Evolutionary conservation across 768 basidiomycete species (phyloP).

Genomic region (Podaxis carcinomalis): DNA sequence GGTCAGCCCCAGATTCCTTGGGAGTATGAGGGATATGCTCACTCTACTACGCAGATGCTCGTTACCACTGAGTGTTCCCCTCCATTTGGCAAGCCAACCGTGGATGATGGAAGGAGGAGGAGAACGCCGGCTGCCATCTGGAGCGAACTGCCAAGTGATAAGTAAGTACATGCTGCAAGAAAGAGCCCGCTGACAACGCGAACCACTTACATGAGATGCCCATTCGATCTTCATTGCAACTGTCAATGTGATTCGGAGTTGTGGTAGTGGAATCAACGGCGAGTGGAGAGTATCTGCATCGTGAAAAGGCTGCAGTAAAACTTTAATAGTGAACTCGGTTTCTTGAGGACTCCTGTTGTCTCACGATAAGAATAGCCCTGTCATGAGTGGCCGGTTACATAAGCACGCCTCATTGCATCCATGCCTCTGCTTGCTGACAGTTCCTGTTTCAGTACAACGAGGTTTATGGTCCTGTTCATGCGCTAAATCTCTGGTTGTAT

Average conservation of each 20-base stretch:
- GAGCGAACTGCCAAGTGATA: constrained; percentile 28
- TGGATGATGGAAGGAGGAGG: constrained; percentile 59
- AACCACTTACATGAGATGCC: constrained; percentile 35
- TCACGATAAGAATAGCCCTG: constrained; percentile 1
- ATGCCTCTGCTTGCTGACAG: neutral
- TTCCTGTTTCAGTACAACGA: constrained; percentile 4
- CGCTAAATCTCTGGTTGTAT: neutral
- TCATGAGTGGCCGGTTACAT: constrained; percentile 10
- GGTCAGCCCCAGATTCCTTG: constrained; percentile 3
- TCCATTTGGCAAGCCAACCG: constrained; percentile 77
- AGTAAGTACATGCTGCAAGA: neutral
- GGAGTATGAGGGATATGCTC: constrained; percentile 6
- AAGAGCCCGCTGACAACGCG: neutral
- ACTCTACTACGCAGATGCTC: constrained; percentile 52
- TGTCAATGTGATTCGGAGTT: constrained; percentile 7
- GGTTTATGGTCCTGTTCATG: neutral
- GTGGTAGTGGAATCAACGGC: neutral
- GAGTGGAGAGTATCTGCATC: constrained; percentile 1
- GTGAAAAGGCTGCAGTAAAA: neutral
- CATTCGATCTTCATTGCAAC: constrained; percentile 49
- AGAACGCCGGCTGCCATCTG: constrained; percentile 40
- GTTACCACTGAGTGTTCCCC: constrained; percentile 64
- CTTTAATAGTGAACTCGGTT: constrained; percentile 12
- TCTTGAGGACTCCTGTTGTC: neutral
- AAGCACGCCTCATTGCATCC: constrained; percentile 20